Evolutionary conservation across 2,329 filamentous ascomycete genomes (phyloP).

Genomic region (Dryadomyces quercivorus): DNA sequence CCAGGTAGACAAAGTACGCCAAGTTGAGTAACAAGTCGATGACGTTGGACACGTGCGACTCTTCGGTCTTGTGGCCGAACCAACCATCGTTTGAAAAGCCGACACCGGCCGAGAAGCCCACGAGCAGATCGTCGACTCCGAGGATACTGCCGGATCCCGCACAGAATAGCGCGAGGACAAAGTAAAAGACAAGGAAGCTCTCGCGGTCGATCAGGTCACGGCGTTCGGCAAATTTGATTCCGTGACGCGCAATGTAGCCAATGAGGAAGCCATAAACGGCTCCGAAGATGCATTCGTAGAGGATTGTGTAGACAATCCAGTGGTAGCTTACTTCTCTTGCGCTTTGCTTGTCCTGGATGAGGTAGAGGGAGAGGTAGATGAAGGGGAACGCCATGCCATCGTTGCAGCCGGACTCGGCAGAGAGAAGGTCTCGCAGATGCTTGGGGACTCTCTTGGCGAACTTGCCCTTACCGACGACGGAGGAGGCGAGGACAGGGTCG

Average conservation of each 20-base stretch:
- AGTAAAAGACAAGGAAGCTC: conserved; percentile 98
- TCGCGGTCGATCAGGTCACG: conserved; percentile 84
- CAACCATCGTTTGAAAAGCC: conserved; percentile 98
- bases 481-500: conserved; percentile 91
- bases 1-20: conserved; percentile 96
- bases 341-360: conserved; percentile 67
- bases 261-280: conserved; percentile 77
- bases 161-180: conserved; percentile 89
- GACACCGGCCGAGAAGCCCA: conserved; percentile 92
- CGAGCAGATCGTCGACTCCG: conserved; percentile 84
- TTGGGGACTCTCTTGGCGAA: conserved; percentile 96
- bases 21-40: conserved; percentile 95
- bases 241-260: conserved; percentile 81
- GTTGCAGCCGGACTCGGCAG: conserved; percentile 95
- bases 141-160: conserved; percentile 86
- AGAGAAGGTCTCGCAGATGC: conserved; percentile 88
- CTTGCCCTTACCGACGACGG: conserved; percentile 96
- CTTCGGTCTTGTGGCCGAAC: conserved; percentile 97
- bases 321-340: conserved; percentile 61
- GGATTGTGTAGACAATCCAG: conserved; percentile 79
- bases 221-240: conserved; percentile 78
- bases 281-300: conserved; percentile 94
- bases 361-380: conserved; percentile 81
- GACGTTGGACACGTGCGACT: conserved; percentile 97
- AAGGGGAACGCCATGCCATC: conserved; percentile 99